These are phyloP conservation scores for Excoecaria cochinchinensis DNA, from an alignment of 345 rosid species.

Conservation along the genomic window DNA sequence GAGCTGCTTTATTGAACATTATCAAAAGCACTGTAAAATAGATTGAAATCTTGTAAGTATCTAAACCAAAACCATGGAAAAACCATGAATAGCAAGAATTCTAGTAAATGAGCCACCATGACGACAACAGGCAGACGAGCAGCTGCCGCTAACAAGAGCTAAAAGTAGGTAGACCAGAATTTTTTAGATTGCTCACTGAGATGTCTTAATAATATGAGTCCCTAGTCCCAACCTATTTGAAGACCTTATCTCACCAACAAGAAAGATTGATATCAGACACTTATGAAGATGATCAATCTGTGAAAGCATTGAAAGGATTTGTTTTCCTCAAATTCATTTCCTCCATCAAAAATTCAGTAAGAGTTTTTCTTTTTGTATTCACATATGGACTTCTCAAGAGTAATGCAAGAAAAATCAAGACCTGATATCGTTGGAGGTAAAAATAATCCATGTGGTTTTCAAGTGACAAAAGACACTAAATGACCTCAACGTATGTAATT, in stretches of 20 bases:
- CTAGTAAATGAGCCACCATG: neutral
- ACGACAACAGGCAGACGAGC: neutral
- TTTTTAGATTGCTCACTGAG: neutral
- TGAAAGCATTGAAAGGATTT: neutral
- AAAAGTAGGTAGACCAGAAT: neutral
- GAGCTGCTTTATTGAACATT: constrained; percentile 97
- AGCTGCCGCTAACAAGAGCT: neutral
- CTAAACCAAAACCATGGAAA: constrained; percentile 1
- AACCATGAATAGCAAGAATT: neutral
- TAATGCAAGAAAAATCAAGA: neutral
- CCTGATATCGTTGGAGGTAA: neutral
- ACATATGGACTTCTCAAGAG: neutral
- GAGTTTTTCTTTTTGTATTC: neutral
- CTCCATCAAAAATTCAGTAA: neutral
- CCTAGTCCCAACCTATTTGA: neutral
- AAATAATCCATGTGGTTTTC: neutral
- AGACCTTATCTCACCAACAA: neutral
- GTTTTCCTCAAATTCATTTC: neutral
- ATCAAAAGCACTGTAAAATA: constrained; percentile 72
- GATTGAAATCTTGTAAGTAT: neutral
- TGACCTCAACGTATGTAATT: neutral
- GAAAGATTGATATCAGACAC: neutral
- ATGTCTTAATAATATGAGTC: neutral
- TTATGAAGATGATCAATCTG: neutral
- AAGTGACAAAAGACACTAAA: neutral